phyloP scores from a whole-genome alignment of 805 yeast species.

The Tetrapisispora iriomotensis region DNA sequence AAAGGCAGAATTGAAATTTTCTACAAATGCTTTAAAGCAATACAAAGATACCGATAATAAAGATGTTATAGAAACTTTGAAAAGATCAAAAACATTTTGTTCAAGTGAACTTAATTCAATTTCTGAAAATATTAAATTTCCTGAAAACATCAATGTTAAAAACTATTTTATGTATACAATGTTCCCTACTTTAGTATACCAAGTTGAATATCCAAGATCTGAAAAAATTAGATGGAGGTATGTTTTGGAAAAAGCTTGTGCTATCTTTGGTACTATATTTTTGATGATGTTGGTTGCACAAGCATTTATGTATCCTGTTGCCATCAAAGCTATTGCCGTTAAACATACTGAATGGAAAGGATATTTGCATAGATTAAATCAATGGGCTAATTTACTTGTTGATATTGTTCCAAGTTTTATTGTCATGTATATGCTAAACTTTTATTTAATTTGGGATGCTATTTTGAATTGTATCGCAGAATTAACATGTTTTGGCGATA shows the following conservation, averaged over 20 bases:
- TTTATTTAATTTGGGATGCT: conserved; percentile 92
- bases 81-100: conserved; percentile 56
- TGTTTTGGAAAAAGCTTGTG: conserved; percentile 58
- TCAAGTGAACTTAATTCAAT: conserved; percentile 59
- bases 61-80: conserved; percentile 28
- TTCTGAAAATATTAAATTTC: conserved; percentile 42
- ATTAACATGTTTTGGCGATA: conserved; percentile 73
- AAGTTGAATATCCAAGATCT: conserved; percentile 74
- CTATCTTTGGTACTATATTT: conserved; percentile 78
- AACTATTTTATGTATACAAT: conserved; percentile 72
- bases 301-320: conserved; percentile 63
- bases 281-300: conserved; percentile 78
- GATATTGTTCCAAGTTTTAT: conserved; percentile 78
- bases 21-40: conserved; percentile 36
- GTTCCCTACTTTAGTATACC: conserved; percentile 85
- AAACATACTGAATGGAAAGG: conserved; percentile 28
- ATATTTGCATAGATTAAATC: conserved; percentile 12
- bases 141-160: conserved; percentile 51
- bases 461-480: conserved; percentile 87
- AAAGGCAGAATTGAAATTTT: conserved; percentile 41
- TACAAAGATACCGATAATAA: conserved; percentile 25
- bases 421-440: conserved; percentile 62
- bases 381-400: conserved; percentile 35
- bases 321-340: conserved; percentile 46
- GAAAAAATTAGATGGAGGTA: conserved; percentile 56